Conservation (phyloP, 129 eudicot genomes). For the Centrapalus pauciflorus region DNA sequence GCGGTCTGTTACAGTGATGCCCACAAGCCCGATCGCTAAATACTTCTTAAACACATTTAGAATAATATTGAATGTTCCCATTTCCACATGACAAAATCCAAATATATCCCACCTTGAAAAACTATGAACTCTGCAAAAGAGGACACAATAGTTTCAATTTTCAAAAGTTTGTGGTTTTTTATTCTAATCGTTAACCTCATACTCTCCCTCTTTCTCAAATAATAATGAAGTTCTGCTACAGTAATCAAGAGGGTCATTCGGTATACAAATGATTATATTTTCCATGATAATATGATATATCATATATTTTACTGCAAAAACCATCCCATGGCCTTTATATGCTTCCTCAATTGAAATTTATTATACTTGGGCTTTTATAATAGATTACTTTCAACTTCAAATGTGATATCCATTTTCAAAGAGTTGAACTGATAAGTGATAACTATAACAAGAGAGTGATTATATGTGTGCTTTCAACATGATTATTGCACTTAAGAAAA, state of each 20-base stretch:
- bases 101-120: background rate
- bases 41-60: conserved; percentile 46
- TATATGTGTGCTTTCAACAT: no score
- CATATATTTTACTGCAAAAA: no score
- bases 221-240: background rate
- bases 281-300: no score
- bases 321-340: background rate
- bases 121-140: conserved; percentile 1
- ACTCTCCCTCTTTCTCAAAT: background rate
- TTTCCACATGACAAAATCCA: conserved; percentile 1
- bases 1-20: conserved; percentile 75
- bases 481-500: no score
- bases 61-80: conserved; percentile 37
- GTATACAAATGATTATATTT: no score
- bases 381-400: background rate
- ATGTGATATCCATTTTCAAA: background rate
- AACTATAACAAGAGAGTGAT: no score
- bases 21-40: conserved; percentile 58
- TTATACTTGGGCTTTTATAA: background rate
- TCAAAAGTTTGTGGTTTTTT: background rate
- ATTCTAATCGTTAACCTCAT: background rate
- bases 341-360: background rate
- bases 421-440: no score
- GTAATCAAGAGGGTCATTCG: background rate
- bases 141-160: background rate